Base-by-base conservation (phyloP, 768 basidiomycete genomes). In the Auriscalpium orientale region DNA sequence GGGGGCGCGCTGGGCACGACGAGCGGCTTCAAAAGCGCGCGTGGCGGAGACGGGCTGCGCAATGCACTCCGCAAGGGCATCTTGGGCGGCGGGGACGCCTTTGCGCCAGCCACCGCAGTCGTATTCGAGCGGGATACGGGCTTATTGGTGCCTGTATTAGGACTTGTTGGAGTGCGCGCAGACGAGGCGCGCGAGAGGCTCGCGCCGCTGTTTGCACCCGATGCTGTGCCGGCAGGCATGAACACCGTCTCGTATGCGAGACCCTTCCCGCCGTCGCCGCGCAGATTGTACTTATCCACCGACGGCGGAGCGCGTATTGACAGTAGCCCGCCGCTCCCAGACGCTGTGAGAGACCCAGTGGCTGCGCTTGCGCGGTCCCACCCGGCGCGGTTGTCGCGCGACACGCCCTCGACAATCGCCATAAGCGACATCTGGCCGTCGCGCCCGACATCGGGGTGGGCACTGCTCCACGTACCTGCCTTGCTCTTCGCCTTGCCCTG, bases 361-460 rank as follows among this genome's bases (percentile, higher is more conserved):
- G 45, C 53, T 8, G 52, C 45, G 22, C 18, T 40, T 5, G 53
- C 46, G 15, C 54, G 61, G 63, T 63, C 60, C 66, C 65, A 61
- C 45, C 62, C 56, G 21, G 64, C 53, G 54, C 72, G 65, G 51
- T 76, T 76, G 54, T 68, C 62, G 47, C 70, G 70, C 22, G 83
- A 67, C 46, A 87, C 80, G 55, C 74, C 78, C 62, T 87, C 84
- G 9, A 89, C 81, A 59, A 89, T 82, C 62, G 79, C 82, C 84
- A 88, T 83, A 65, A 87, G 60, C 12, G 58, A 59, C 51, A 51
- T 12, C 51, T 58, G 68, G 45, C 78, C 84, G 35, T 60, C 61
- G 16, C 49, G 45, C n/a, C 45, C 50, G 4, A 18, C 49, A 6
- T 16, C 56, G n/a, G 57, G 20, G 10, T 40, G 45, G 2, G 58